Base-by-base conservation (phyloP, 2,329 filamentous ascomycete species). In the Ophiostoma populinum region DNA sequence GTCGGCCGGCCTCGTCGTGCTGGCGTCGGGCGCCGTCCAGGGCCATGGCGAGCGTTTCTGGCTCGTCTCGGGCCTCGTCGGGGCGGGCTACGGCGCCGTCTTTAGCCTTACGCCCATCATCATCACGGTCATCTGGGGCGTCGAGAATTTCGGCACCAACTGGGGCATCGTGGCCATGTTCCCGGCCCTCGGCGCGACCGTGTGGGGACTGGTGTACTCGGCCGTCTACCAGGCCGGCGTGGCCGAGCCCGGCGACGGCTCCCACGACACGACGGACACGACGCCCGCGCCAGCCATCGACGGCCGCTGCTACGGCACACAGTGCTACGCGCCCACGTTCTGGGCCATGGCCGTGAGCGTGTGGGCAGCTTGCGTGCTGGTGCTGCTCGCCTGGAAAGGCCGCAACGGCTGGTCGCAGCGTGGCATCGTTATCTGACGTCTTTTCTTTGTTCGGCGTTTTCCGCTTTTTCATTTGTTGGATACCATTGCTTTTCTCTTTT, bases 101-200 rank as follows among this genome's bases (percentile, higher is more conserved):
- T 98, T 95, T 60, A 80, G 74, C 32, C 67, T 95, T 6, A 80
- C 80, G 0, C 90, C 90, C 2, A 86, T 95, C 44, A 81, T 95
- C 38, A 79, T 94, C 46, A 83, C 77, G n/a, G 85, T 94, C 8
- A 87, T 98, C 30, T 98, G 90, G 90, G 90, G 90, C 18, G 85
- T 93, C 0, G 86, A 95, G 60, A 98, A 95, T 53, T 95, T 98
- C 51, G 90, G 83, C 39, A 98, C 90, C 1, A 95, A 98, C 48
- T 98, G 87, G 75, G 90, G 90, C 8, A 86, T 95, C 41, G 75
- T 95, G 7, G 85, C 86, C 27, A 90, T 92, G 63, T 75, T 87
- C 38, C 90, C 90, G 3, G 90, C 90, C 0, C 57, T 80, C 0
- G 90, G 87, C 0, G 85, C 87, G 0, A 83, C 83, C 0, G 66